Evolutionary conservation across 2,329 filamentous ascomycete species (phyloP), one percentile per base, ranked within the genome.

Genomic region (Mycosphaerella sp.): DNA sequence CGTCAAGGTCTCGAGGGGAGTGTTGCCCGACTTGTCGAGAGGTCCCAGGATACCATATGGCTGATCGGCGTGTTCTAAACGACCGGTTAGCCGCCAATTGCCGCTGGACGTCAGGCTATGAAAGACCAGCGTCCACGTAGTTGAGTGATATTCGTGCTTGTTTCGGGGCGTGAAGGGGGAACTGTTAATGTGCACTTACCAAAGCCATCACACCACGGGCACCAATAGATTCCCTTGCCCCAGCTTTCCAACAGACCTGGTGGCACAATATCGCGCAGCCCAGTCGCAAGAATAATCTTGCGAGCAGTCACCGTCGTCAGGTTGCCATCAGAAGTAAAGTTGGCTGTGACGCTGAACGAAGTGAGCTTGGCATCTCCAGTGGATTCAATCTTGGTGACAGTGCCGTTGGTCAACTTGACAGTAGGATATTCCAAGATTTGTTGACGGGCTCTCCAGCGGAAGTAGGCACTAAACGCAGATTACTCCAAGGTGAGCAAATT

Each of bases 121-220:
- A 6, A 7, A 29, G 26, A 29, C 26, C 26, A 29, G 26, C 26
- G 26, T 29, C 26, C 26, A 29, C 26, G 26, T 29, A 29, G 26
- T 29, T 29, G 26, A 29, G 1, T 29, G 21, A 4, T 21, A 2
- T 21, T 21, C 2, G 21, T 21, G 21, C 21, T 21, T 21, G 21
- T 21, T 21, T 21, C 21, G 21, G 21, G 21, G 21, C 21, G 21
- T 21, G 3, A 21, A 21, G 21, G 21, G 21, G 32, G 4, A 8
- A 4, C 32, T 36, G 8, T 36, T 12, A 5, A 36, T n/a, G 8
- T 11, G 10, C 34, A 38, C 34, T 10, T n/a, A 38, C 34, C 54
- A 44, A 54, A 58, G n/a, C 62, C 61, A 38, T 64, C 61, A 40
- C 61, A 62, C 51, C 62, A 61, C 11, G 56, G 55, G 45, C 61